Percentiles rank a stretch among this genome's conserved stretches.
phyloP scores from a whole-genome alignment of 306 rosid species.

The Vicia sativa region DNA sequence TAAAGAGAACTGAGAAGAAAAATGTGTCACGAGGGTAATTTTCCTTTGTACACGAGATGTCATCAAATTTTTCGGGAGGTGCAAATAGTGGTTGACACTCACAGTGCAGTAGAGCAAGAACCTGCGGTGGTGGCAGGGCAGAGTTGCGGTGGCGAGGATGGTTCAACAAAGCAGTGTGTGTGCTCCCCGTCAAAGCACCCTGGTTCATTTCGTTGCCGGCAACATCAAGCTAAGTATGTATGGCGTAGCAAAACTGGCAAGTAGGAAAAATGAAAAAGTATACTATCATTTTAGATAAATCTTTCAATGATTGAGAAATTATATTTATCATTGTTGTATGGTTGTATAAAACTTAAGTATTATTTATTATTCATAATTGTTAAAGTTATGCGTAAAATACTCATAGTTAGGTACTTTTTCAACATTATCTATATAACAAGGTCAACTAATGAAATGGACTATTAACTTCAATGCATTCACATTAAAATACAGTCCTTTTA shows the following conservation, averaged over 20 bases:
- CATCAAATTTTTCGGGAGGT: constrained; percentile 29
- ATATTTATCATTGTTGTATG: no score
- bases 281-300: no score
- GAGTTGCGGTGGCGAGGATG: constrained; percentile 9
- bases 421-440: no score
- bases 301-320: no score
- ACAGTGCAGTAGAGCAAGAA: constrained; percentile 26
- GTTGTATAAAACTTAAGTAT: no score
- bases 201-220: constrained; percentile 81
- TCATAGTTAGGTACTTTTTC: no score
- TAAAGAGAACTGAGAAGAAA: background rate
- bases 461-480: no score
- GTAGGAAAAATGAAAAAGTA: constrained; percentile 7
- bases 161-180: constrained; percentile 45
- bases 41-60: constrained; percentile 40
- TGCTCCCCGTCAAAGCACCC: constrained; percentile 81
- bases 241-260: constrained; percentile 54
- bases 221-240: constrained; percentile 57
- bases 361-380: no score
- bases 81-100: constrained; percentile 21
- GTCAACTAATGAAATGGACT: no score
- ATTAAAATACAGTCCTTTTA: no score
- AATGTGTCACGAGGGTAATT: constrained; percentile 49
- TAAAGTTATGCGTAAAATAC: no score
- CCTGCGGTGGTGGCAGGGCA: constrained; percentile 6